Evolutionary conservation across 192 early-diverging fungal genomes (phyloP).

Genomic region (Bifiguratus adelaidae): DNA sequence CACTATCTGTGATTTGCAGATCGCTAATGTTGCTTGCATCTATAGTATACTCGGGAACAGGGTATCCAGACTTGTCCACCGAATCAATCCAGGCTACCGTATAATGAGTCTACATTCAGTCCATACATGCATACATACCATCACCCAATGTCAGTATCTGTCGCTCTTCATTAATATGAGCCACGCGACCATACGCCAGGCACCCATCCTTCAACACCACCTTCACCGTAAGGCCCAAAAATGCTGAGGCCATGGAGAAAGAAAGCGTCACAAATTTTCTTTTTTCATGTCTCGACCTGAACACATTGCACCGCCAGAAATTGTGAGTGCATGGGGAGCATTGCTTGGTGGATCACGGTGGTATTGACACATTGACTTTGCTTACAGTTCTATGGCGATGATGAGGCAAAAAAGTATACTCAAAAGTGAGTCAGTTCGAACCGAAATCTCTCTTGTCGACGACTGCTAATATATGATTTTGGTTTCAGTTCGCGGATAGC

Average conservation of each 20-base stretch:
- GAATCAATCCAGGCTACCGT: background rate
- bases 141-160: slow-evolving; percentile 50
- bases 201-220: slow-evolving; percentile 34
- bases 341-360: background rate
- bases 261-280: too few relatives aligned
- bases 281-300: slow-evolving; percentile 98
- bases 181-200: slow-evolving; percentile 44
- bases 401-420: slow-evolving; percentile 91
- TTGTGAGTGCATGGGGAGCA: slow-evolving; percentile 48
- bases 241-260: slow-evolving; percentile 34
- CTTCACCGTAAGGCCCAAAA: slow-evolving; percentile 44
- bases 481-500: slow-evolving; percentile 79
- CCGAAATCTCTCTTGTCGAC: too few relatives aligned
- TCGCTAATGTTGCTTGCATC: background rate
- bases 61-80: background rate
- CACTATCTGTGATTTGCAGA: background rate
- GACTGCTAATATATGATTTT: too few relatives aligned
- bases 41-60: background rate
- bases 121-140: slow-evolving; percentile 24
- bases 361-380: background rate
- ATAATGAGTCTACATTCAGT: background rate
- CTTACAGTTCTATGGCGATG: slow-evolving; percentile 82
- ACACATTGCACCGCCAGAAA: slow-evolving; percentile 93
- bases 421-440: slow-evolving; percentile 47
- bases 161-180: slow-evolving; percentile 43